Base-by-base conservation (phyloP, 495 filamentous ascomycete species). In the Neurospora sp. region DNA sequence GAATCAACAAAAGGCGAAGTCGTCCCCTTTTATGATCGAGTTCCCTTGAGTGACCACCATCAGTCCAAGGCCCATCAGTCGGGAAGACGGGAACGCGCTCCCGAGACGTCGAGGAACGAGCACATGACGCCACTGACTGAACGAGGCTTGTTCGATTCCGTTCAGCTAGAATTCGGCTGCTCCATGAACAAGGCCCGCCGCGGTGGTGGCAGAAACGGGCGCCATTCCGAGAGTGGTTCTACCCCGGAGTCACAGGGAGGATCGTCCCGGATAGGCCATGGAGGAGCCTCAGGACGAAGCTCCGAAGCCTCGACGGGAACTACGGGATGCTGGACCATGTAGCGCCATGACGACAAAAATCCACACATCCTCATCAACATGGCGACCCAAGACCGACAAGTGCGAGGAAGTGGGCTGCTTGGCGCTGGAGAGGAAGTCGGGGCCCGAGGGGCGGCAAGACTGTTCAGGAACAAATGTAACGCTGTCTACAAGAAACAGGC, bases 11-110 rank as follows among this genome's bases (percentile, higher is more conserved):
- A 74, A 54, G 23, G 48, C 12, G 35, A 37, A 66, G 54, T 35
- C 27, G 54, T 35, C 27, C 54, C 31, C 54, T 66, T 66, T 35
- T 66, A 66, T 35, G 12, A 66, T 66, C 6, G 7, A 66, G 54
- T 10, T 35, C 54, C 4, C 54, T 66, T 66, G 12, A 2, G 14
- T 31, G 23, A 2, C 54, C 14, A 10, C 54, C 23, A 66, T 66
- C 54, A 35, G 27, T 66, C 54, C 27, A 66, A 37, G 35, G 14
- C 3, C 48, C 14, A n/a, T 44, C 27, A 59, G 35, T 39, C 79
- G 79, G 79, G 78, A 79, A 75, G 42, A 72, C 79, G 79, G 79
- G 75, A 78, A 69, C 69, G 66, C 20, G 42, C 69, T 71, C 73
- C 79, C 39, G 40, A 20, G 69, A 46, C 38, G 42, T 48, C 12